Percentiles rank a stretch among this genome's conserved stretches.
These are phyloP conservation scores for Chaetoscypha palmicola DNA, from an alignment of 2,329 filamentous ascomycete genomes.

Conservation along the genomic window DNA sequence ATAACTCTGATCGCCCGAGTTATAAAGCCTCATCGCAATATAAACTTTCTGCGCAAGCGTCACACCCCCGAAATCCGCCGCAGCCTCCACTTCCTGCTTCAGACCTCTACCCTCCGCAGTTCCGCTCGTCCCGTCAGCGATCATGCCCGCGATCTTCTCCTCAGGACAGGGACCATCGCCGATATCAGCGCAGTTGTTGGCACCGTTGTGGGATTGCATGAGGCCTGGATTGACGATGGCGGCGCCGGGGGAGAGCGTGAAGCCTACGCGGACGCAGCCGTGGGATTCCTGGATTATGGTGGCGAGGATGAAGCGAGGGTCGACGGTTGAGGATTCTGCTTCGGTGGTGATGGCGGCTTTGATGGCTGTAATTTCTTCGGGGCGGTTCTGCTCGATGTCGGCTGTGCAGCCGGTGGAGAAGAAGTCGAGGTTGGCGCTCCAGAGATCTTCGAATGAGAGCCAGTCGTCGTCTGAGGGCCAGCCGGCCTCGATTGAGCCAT, in stretches of 20 bases:
- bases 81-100: background rate
- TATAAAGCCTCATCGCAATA: conserved; percentile 3
- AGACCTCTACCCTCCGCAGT: conserved; percentile 3
- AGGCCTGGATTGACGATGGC: conserved; percentile 15
- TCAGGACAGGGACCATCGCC: conserved; percentile 1
- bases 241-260: conserved; percentile 4
- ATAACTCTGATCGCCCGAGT: conserved; percentile 5
- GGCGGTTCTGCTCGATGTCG: conserved; percentile 3
- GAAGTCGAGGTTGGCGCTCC: conserved; percentile 1
- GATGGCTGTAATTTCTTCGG: conserved; percentile 4
- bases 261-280: conserved; percentile 19
- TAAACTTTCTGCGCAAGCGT: conserved; percentile 1
- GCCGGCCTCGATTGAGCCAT: conserved; percentile 1
- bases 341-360: conserved; percentile 4
- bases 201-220: conserved; percentile 20
- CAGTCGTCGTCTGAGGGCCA: conserved; percentile 7
- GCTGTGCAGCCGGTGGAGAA: background rate
- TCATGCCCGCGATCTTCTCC: conserved; percentile 6
- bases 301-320: conserved; percentile 29
- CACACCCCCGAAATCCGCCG: background rate
- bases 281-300: conserved; percentile 30
- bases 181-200: conserved; percentile 1
- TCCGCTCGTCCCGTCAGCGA: conserved; percentile 2
- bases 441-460: background rate
- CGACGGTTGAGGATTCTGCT: conserved; percentile 11